A percentile compares a stretch with the other conserved stretches of the same genome.
These are phyloP conservation scores for Antitrichia curtipendula DNA, from an alignment of 225 moss, liverwort and hornwort species.

Conservation along the genomic window DNA sequence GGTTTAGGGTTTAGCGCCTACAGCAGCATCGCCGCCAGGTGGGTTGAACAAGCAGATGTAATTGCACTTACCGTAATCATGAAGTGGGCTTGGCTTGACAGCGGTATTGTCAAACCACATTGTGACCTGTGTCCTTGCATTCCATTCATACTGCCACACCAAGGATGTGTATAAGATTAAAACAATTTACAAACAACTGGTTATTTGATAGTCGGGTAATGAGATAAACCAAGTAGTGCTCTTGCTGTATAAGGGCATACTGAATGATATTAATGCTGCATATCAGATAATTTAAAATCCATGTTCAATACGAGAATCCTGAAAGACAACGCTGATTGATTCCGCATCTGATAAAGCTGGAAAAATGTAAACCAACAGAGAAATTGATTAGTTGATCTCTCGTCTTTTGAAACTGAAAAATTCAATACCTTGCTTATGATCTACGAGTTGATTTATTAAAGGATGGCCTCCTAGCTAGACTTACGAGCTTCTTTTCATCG, in stretches of 20 bases:
- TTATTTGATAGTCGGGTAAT: background rate
- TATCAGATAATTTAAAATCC: background rate
- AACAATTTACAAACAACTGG: background rate
- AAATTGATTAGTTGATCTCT: background rate
- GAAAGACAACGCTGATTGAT: background rate
- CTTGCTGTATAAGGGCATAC: background rate
- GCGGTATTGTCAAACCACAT: slow-evolving; percentile 98
- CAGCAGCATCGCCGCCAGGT: background rate
- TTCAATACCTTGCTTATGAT: background rate
- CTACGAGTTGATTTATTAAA: background rate
- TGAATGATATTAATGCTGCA: background rate
- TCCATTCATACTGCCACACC: slow-evolving; percentile 79
- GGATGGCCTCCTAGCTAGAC: background rate
- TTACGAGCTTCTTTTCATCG: slow-evolving; percentile 62
- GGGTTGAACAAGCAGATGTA: background rate
- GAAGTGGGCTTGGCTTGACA: slow-evolving; percentile 69
- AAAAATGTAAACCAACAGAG: background rate
- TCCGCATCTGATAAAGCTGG: background rate
- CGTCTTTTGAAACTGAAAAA: background rate
- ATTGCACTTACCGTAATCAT: slow-evolving; percentile 58
- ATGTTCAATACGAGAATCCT: background rate
- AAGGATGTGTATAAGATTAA: background rate
- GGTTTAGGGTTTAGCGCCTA: no score
- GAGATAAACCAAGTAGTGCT: background rate
- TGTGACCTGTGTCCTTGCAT: slow-evolving; percentile 86